Conservation (phyloP, 2,329 filamentous ascomycete species). For the Fusarium piperis region DNA sequence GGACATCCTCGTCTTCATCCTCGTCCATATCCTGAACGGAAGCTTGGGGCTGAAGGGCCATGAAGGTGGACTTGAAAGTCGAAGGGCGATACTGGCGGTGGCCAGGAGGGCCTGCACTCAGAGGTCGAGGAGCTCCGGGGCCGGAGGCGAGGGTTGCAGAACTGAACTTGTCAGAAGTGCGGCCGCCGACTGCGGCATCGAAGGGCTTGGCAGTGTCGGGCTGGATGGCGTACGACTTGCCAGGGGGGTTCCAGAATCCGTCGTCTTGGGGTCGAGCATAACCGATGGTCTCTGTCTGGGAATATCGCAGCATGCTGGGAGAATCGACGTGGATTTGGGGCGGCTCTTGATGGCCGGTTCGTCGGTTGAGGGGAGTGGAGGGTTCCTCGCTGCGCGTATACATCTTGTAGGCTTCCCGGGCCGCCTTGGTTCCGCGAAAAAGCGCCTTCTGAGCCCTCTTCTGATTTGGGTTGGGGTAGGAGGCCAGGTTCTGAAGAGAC, state of each 20-base stretch:
- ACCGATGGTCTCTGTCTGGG: conserved; percentile 18
- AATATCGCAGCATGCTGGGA: conserved; percentile 2
- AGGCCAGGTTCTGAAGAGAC: conserved; percentile 63
- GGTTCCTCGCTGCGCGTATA: conserved; percentile 17
- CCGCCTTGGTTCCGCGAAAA: conserved; percentile 44
- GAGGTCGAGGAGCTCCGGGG: conserved; percentile 57
- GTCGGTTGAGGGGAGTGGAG: conserved; percentile 9
- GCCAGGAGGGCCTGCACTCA: conserved; percentile 65
- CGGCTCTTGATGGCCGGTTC: conserved; percentile 11
- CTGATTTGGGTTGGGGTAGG: conserved; percentile 65
- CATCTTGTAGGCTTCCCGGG: conserved; percentile 20
- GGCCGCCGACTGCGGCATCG: conserved; percentile 24
- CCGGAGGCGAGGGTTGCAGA: conserved; percentile 44
- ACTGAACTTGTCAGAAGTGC: conserved; percentile 15
- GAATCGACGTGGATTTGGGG: conserved; percentile 8
- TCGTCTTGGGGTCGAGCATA: conserved; percentile 22
- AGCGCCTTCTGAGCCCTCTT: conserved; percentile 60
- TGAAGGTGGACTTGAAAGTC: conserved; percentile 52
- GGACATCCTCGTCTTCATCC: conserved; percentile 41
- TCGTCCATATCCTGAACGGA: conserved; percentile 33
- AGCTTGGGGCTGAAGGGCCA: conserved; percentile 44
- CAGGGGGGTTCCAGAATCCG: conserved; percentile 5
- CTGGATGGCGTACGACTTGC: conserved; percentile 6
- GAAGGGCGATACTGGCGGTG: conserved; percentile 60
- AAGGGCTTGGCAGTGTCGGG: conserved; percentile 13